Evolutionary conservation across 331 rosid species (phyloP).

Genomic region (Phaseolus coccineus): DNA sequence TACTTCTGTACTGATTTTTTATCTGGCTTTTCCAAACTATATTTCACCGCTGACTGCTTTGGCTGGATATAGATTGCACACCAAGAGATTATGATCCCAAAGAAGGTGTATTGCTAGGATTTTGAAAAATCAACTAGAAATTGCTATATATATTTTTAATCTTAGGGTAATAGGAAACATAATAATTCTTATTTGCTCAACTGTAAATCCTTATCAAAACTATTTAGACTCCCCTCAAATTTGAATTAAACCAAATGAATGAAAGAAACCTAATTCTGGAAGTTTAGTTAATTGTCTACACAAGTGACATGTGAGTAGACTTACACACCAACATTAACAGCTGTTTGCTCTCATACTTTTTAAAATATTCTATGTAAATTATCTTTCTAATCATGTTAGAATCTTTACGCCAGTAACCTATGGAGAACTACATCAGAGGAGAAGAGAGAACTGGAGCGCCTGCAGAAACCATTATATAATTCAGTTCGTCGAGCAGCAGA

Average conservation of each 20-base stretch:
- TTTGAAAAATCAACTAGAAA: background rate
- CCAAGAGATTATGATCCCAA: constrained; percentile 5
- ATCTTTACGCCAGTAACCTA: constrained; percentile 64
- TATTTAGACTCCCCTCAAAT: background rate
- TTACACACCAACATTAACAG: constrained; percentile 11
- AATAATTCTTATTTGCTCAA: constrained; percentile 2
- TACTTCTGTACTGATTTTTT: background rate
- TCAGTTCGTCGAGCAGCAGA: constrained; percentile 98
- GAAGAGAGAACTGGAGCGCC: constrained; percentile 98
- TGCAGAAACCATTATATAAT: constrained; percentile 86
- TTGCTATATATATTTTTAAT: background rate
- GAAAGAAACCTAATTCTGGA: background rate
- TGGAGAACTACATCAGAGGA: constrained; percentile 99
- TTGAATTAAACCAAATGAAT: constrained; percentile 18
- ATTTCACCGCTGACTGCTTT: background rate
- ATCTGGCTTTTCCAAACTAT: background rate
- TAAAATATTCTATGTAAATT: constrained; percentile 6
- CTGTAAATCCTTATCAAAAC: background rate
- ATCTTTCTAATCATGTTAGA: constrained; percentile 30
- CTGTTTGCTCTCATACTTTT: constrained; percentile 18
- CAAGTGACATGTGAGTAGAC: background rate
- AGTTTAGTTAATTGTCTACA: background rate
- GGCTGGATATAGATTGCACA: constrained; percentile 9
- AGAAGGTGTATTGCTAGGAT: background rate
- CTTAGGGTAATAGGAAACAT: background rate